Base-by-base conservation (phyloP, 2,329 filamentous ascomycete genomes). In the Aspergillus hortae region DNA sequence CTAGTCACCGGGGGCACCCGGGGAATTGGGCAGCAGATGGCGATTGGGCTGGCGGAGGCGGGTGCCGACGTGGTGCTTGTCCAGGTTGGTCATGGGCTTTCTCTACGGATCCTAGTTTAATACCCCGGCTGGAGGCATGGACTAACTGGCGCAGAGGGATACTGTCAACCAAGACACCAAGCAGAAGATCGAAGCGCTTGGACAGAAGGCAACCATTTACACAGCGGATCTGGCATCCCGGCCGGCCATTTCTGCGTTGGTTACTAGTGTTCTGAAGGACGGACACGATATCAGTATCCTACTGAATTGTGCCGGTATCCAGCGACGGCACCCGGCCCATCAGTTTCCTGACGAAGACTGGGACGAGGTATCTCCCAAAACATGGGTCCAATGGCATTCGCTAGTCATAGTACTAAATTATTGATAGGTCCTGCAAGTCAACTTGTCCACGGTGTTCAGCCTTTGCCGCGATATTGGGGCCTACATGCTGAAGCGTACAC, bases 301-400 rank as follows among this genome's bases (percentile, higher is more conserved):
- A 7, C 73, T 94, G 60, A 94, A 82, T 75, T 92, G 89, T 73
- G 91, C 88, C 17, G 91, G 91, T 23, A 92, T 95, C 66, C 91
- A 95, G 71, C 80, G 85, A 56, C 80, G 90, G 12, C 88, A 94
- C 69, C 83, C 88, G 0, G 84, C 86, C 41, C 83, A 90, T 61
- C 71, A 80, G 53, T 95, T 95, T 66, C 89, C 89, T 0, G 83
- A 88, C 65, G 73, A 77, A 42, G 89, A 92, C 74, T 95, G 90
- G 81, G 81, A 87, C 65, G 83, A 87, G 63, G 82, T 82, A 52
- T 45, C 64, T 61, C 35, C 35, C 12, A n/a, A 2, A n/a, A n/a
- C 27, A 74, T 21, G 88, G 91, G 15, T 38, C 14, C 35, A 38
- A 17, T 17, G 35, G 15, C 35, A 42, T 14, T 19, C 6, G 12